Percentiles rank a stretch among this genome's conserved stretches.
Conservation (phyloP, 257 asterid species). For the Petrea volubilis region DNA sequence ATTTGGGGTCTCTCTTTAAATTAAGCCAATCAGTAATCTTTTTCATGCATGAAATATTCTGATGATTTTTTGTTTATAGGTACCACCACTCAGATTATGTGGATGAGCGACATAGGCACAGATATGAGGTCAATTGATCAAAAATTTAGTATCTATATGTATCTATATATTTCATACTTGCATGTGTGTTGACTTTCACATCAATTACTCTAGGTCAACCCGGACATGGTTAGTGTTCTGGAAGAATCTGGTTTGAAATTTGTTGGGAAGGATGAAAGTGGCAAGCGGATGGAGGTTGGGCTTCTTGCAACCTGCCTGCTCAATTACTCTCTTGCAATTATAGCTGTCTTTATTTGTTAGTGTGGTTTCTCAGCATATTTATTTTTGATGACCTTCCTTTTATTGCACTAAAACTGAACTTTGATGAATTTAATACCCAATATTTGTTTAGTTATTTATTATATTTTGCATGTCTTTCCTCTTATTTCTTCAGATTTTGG, state of each 20-base stretch:
- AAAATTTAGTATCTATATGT: conserved; percentile 11
- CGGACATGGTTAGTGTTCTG: conserved; percentile 58
- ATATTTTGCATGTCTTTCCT: conserved; percentile 15
- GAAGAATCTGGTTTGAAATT: conserved; percentile 82
- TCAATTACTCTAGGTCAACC: conserved; percentile 73
- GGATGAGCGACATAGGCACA: conserved; percentile 92
- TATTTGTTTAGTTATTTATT: too few relatives aligned
- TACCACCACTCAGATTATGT: conserved; percentile 67
- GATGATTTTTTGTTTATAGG: conserved; percentile 39
- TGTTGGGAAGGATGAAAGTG: conserved; percentile 94
- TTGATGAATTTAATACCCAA: neutral
- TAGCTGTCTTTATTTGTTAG: neutral
- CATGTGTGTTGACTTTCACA: conserved; percentile 15
- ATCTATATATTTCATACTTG: conserved; percentile 1
- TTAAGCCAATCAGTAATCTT: conserved; percentile 4
- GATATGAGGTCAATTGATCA: conserved; percentile 74
- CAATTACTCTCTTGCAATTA: neutral
- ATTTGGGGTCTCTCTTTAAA: neutral
- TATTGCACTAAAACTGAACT: neutral
- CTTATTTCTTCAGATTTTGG: conserved; percentile 58
- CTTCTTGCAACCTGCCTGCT: conserved; percentile 21
- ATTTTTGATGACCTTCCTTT: neutral
- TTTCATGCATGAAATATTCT: conserved; percentile 7
- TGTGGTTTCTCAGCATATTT: neutral
- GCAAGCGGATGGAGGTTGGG: conserved; percentile 92